Evolutionary conservation across 176 grass and related monocot genomes (phyloP).

Genomic region (Saccharum officinarum): DNA sequence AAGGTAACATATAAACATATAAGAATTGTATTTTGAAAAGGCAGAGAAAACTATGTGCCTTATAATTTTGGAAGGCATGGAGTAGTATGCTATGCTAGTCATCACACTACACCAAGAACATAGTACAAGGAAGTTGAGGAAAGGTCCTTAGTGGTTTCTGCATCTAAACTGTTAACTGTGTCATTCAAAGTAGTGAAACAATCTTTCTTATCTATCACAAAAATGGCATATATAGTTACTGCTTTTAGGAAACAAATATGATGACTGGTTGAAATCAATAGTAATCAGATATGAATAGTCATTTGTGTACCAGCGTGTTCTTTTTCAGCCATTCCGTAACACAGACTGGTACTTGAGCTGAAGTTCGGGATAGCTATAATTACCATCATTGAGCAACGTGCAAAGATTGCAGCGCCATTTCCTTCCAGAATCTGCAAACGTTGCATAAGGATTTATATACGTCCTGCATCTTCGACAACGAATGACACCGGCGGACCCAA

Average conservation of each 20-base stretch:
- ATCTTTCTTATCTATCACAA: too few relatives aligned
- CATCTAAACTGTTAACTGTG: neutral
- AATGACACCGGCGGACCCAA: conserved; percentile 81
- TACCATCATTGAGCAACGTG: conserved; percentile 95
- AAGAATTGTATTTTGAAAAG: neutral
- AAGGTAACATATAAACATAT: neutral
- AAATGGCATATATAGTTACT: neutral
- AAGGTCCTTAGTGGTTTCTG: neutral
- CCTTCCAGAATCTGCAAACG: conserved; percentile 93
- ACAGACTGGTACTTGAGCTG: neutral
- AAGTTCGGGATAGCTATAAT: conserved; percentile 11
- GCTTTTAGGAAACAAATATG: neutral
- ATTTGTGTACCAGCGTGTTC: neutral
- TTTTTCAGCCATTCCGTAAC: neutral
- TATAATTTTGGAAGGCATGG: neutral
- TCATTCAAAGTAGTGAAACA: neutral
- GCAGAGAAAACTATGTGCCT: neutral
- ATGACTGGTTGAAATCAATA: neutral
- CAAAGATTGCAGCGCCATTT: conserved; percentile 99
- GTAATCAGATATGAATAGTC: neutral
- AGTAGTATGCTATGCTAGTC: neutral
- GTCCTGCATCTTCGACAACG: conserved; percentile 96
- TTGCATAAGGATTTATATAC: conserved; percentile 89
- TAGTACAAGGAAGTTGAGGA: neutral
- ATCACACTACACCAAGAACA: conserved; percentile 6